phyloP scores from a whole-genome alignment of 805 yeast genomes.

The Starmerella apicola region DNA sequence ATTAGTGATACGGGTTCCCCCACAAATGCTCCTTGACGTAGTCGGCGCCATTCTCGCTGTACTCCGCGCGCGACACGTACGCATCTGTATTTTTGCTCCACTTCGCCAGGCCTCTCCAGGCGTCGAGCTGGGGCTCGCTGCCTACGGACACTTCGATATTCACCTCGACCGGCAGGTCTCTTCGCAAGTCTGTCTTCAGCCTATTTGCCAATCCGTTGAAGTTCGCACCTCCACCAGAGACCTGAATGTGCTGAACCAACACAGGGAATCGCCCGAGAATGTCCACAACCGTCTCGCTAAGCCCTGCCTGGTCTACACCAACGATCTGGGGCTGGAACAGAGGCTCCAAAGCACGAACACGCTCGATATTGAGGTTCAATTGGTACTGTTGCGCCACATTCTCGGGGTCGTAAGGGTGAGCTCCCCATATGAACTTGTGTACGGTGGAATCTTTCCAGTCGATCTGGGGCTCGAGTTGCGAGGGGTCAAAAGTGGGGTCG shows the following conservation, averaged over 20 bases:
- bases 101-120: conserved; percentile 90
- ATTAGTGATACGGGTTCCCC: conserved; percentile 9
- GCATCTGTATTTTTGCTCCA: conserved; percentile 45
- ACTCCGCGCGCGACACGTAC: conserved; percentile 56
- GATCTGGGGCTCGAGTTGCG: conserved; percentile 66
- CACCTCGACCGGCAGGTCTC: conserved; percentile 57
- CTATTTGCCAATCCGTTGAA: conserved; percentile 58
- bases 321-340: conserved; percentile 86
- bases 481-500: conserved; percentile 78
- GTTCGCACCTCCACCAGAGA: conserved; percentile 76
- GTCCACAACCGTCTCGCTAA: conserved; percentile 63
- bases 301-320: conserved; percentile 91
- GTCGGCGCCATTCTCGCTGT: conserved; percentile 80
- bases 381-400: conserved; percentile 80
- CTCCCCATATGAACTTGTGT: conserved; percentile 83
- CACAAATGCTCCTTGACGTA: conserved; percentile 29
- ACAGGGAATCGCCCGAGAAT: conserved; percentile 36
- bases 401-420: conserved; percentile 71
- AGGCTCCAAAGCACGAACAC: conserved; percentile 86
- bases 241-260: conserved; percentile 47
- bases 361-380: conserved; percentile 77
- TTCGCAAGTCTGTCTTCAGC: conserved; percentile 52
- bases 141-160: conserved; percentile 53
- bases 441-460: conserved; percentile 75
- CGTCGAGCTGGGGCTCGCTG: conserved; percentile 55